Conservation (phyloP, 495 filamentous ascomycete species). For the Ramalina intermedia region DNA sequence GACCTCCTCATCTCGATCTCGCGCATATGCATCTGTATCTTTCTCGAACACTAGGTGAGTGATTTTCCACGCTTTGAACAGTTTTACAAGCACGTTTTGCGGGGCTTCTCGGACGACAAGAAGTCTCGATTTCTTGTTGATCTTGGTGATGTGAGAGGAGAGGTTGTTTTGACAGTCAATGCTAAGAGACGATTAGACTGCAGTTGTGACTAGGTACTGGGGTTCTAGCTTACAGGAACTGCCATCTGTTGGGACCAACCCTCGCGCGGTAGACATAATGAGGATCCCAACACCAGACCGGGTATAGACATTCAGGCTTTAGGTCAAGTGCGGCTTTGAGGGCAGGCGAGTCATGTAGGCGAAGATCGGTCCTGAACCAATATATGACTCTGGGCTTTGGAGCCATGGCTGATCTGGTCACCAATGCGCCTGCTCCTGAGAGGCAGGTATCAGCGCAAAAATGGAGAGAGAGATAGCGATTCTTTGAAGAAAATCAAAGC, state of each 20-base stretch:
- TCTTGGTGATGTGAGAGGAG: constrained; percentile 41
- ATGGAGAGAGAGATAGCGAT: no score
- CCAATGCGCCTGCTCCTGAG: neutral
- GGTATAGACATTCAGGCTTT: constrained; percentile 45
- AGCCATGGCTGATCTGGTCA: constrained; percentile 6
- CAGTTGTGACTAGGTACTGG: neutral
- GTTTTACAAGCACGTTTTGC: constrained; percentile 48
- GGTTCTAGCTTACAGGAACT: constrained; percentile 34
- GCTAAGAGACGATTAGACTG: constrained; percentile 15
- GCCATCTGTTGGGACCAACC: constrained; percentile 51
- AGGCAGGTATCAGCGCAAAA: neutral
- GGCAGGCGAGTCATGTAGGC: constrained; percentile 57
- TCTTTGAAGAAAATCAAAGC: no score
- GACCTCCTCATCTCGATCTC: constrained; percentile 41
- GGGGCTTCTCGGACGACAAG: constrained; percentile 54
- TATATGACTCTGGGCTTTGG: constrained; percentile 47
- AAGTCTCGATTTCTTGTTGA: constrained; percentile 50
- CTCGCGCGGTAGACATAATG: constrained; percentile 57
- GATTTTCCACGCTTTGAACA: constrained; percentile 53
- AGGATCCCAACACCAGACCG: constrained; percentile 58
- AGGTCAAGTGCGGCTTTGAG: constrained; percentile 48
- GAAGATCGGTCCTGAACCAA: constrained; percentile 61
- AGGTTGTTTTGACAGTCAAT: constrained; percentile 53
- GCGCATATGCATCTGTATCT: constrained; percentile 55
- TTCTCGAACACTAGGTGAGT: constrained; percentile 62